phyloP scores from a whole-genome alignment of 352 stramenopile species.

The Stramenopiles sp. region DNA sequence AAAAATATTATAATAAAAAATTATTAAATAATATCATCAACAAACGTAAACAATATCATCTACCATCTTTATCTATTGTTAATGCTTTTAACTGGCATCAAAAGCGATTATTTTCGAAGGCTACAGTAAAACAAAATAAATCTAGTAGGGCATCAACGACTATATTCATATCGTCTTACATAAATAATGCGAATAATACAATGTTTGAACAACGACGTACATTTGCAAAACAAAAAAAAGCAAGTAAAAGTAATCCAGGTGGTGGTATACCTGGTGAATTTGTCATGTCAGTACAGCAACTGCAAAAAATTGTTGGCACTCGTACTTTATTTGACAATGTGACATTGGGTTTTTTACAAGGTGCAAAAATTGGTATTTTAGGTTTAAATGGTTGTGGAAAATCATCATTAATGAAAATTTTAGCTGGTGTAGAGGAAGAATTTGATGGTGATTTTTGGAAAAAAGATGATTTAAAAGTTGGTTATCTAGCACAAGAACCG shows the following conservation, averaged over 20 bases:
- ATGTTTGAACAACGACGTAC: too few relatives aligned
- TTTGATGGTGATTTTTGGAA: constrained; percentile 57
- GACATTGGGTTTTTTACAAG: constrained; percentile 9
- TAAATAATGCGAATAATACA: too few relatives aligned
- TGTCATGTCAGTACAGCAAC: constrained; percentile 14
- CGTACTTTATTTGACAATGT: constrained; percentile 11
- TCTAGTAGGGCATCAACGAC: too few relatives aligned
- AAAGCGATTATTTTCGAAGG: too few relatives aligned
- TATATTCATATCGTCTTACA: too few relatives aligned
- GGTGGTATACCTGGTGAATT: constrained; percentile 52
- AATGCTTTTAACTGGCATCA: too few relatives aligned
- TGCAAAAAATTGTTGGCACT: constrained; percentile 12
- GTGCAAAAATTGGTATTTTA: constrained; percentile 14
- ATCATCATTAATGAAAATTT: constrained; percentile 10
- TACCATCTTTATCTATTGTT: too few relatives aligned
- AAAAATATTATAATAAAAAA: too few relatives aligned
- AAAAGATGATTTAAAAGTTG: constrained; percentile 51
- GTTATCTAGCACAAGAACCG: constrained; percentile 60
- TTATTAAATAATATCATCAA: too few relatives aligned
- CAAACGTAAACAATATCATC: too few relatives aligned
- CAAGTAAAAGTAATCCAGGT: constrained; percentile 31
- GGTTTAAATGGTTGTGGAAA: constrained; percentile 14
- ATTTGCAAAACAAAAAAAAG: too few relatives aligned
- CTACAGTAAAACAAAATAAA: too few relatives aligned
- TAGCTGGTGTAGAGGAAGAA: constrained; percentile 11